Conservation (phyloP, 768 basidiomycete species). For the Suillus occidentalis region DNA sequence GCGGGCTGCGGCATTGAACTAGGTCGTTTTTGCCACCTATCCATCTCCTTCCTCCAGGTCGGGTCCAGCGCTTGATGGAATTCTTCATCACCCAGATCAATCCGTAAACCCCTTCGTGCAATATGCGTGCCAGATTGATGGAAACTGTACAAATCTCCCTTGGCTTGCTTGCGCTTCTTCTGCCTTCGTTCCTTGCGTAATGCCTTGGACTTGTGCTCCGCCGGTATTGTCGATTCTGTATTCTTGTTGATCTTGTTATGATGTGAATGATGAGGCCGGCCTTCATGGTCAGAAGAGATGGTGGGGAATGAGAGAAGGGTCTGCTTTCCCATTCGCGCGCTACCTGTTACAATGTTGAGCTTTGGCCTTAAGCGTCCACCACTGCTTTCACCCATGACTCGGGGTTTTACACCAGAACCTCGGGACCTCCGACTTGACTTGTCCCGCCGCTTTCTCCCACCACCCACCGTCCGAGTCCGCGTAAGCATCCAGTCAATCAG, state of each 20-base stretch:
- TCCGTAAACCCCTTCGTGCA: slow-evolving; percentile 34
- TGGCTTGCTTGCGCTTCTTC: slow-evolving; percentile 29
- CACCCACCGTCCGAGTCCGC: slow-evolving; percentile 33
- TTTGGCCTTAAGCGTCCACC: slow-evolving; percentile 17
- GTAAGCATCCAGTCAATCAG: slow-evolving; percentile 73
- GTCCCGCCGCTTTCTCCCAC: slow-evolving; percentile 16
- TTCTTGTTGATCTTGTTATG: slow-evolving; percentile 9
- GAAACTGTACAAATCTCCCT: slow-evolving; percentile 38
- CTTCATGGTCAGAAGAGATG: slow-evolving; percentile 12
- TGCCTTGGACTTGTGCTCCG: slow-evolving; percentile 9
- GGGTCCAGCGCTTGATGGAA: slow-evolving; percentile 45
- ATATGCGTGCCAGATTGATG: slow-evolving; percentile 39
- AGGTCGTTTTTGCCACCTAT: slow-evolving; percentile 31
- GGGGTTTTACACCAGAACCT: slow-evolving; percentile 13
- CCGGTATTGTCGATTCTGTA: slow-evolving; percentile 11
- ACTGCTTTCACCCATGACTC: slow-evolving; percentile 8
- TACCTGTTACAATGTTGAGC: slow-evolving; percentile 40
- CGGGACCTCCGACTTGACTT: slow-evolving; percentile 14
- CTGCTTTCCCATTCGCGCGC: slow-evolving; percentile 39
- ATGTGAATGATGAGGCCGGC: slow-evolving; percentile 9
- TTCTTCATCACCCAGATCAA: slow-evolving; percentile 45
- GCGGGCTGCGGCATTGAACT: slow-evolving; percentile 14
- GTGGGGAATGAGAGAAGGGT: slow-evolving; percentile 37
- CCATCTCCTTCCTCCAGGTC: slow-evolving; percentile 31
- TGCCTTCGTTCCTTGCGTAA: slow-evolving; percentile 12